These are phyloP conservation scores for Suillus weaverae DNA, from an alignment of 768 basidiomycete species.

Conservation along the genomic window DNA sequence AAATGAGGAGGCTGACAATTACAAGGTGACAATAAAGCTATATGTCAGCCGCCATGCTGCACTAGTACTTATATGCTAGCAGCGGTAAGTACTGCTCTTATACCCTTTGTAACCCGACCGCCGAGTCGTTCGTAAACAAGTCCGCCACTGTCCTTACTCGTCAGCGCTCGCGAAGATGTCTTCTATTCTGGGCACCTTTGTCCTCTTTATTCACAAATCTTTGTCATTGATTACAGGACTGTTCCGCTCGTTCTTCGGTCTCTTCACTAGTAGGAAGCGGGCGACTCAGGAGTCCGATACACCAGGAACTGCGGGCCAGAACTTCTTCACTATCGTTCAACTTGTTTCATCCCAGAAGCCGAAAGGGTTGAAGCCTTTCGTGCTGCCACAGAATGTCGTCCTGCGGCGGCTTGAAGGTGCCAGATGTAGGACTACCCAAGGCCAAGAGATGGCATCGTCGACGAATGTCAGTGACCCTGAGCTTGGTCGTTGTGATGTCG, in stretches of 20 bases:
- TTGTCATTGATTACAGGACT: slow-evolving; percentile 29
- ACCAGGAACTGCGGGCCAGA: neutral
- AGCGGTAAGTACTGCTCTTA: neutral
- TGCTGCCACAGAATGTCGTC: neutral
- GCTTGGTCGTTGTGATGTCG: neutral
- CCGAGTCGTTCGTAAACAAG: neutral
- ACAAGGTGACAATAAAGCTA: neutral
- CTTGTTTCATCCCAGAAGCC: neutral
- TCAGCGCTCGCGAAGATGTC: slow-evolving; percentile 17
- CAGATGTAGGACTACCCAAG: neutral
- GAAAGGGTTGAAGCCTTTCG: neutral
- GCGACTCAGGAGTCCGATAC: slow-evolving; percentile 5
- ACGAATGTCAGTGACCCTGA: neutral
- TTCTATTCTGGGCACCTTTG: slow-evolving; percentile 5
- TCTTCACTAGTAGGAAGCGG: slow-evolving; percentile 20
- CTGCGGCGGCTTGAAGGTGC: neutral
- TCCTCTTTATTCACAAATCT: slow-evolving; percentile 19
- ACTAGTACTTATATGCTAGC: neutral
- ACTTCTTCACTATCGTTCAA: neutral
- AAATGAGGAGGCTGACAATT: slow-evolving; percentile 1
- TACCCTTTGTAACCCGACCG: neutral
- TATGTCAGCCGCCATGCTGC: neutral
- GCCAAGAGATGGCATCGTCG: neutral
- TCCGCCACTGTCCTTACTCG: slow-evolving; percentile 18
- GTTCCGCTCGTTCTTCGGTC: slow-evolving; percentile 25